Base-by-base conservation (phyloP, 1,284 basidiomycete species). In the Mycosarcoma maydis region DNA sequence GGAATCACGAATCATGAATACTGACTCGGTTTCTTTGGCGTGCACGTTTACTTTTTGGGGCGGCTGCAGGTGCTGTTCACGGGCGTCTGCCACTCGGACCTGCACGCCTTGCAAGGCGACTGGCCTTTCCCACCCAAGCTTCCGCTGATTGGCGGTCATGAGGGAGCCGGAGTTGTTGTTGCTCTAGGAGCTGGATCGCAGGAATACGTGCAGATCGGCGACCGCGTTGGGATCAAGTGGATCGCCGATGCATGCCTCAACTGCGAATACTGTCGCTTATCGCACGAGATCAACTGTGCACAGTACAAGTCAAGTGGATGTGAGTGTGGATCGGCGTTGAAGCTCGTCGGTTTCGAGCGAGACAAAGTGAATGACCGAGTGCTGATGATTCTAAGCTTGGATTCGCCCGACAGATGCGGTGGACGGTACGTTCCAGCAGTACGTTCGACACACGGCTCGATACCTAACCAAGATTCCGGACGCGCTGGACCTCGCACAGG, bases 71-170 rank as follows among this genome's bases (percentile, higher is more conserved):
- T 67, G 8, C 55, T 73, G 19, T 73, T 43, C 47, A 59, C 61
- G 14, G 71, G 71, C 17, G 68, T 71, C 3, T 71, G 68, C 46
- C 68, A 68, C 26, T 64, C 59, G 16, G 70, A 72, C 37, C 51
- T 72, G 16, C 72, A 77, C 42, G 75, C 73, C 2, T 26, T 75
- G 40, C 59, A 64, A 11, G 74, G 79, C 26, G 79, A 82, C 57
- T 82, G 81, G 81, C 78, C 82, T 2, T 47, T 62, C 2, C 52
- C 64, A 5, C 84, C 88, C 42, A 88, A 86, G 67, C 85, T 86
- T 6, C 91, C 91, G 2, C 86, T 92, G 54, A 87, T 94, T 61
- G 92, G 92, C 30, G 92, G 92, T 0, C 92, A 93, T 77, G 91
- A 92, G 83, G 91, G 83, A 37, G 82, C 82, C 6, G 85, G 84